These are phyloP conservation scores for Acacia melanoxylon DNA, from an alignment of 306 rosid genomes.

Conservation along the genomic window DNA sequence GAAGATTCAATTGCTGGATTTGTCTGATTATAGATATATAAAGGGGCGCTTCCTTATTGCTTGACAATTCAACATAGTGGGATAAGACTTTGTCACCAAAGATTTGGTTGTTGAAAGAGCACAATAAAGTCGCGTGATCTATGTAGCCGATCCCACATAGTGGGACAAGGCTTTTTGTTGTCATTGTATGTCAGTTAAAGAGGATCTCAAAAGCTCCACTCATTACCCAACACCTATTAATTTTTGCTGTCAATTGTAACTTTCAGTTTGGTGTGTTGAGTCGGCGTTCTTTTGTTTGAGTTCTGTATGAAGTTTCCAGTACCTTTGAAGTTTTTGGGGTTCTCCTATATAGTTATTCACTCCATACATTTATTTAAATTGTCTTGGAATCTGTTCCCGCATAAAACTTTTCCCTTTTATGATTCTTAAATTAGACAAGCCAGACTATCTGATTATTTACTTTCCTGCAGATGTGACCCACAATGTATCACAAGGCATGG, in stretches of 20 bases:
- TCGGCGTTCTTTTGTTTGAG: not conserved
- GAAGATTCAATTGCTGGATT: not conserved
- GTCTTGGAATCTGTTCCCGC: not conserved
- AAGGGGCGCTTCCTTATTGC: not conserved
- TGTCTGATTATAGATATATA: not conserved
- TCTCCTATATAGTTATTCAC: slow-evolving; percentile 2
- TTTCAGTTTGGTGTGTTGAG: slow-evolving; percentile 8
- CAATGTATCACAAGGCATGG: slow-evolving; percentile 49
- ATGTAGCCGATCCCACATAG: no score
- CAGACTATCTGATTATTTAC: slow-evolving; percentile 32
- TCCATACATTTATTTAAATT: not conserved
- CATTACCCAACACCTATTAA: not conserved
- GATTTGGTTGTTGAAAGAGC: no score
- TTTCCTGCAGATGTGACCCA: slow-evolving; percentile 56
- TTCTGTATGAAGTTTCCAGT: slow-evolving; percentile 20
- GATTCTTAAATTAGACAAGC: not conserved
- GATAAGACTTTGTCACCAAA: no score
- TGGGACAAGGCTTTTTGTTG: no score
- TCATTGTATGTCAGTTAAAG: not conserved
- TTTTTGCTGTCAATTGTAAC: slow-evolving; percentile 1
- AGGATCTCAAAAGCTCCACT: not conserved
- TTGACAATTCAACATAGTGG: not conserved
- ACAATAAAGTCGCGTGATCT: no score
- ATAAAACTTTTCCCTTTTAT: not conserved
- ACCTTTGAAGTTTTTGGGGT: slow-evolving; percentile 3